phyloP scores from a whole-genome alignment of 1,284 basidiomycete species.

The Puccinia polysora region DNA sequence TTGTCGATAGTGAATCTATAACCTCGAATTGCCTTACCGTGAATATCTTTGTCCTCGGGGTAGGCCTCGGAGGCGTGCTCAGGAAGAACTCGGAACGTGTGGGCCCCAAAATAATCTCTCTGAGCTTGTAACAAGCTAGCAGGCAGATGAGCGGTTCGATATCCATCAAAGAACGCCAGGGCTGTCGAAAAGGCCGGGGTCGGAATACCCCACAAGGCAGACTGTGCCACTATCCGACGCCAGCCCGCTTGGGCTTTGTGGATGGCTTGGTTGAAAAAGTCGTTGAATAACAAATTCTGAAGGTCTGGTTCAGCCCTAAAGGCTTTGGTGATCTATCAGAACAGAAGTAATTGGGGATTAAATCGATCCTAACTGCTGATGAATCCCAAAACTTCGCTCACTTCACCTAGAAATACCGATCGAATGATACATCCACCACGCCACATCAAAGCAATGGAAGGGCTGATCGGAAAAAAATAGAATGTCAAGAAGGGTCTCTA shows the following conservation, averaged over 20 bases:
- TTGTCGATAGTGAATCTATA: constrained; percentile 28
- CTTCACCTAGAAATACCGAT: constrained; percentile 47
- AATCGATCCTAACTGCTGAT: not conserved
- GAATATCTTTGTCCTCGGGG: constrained; percentile 77
- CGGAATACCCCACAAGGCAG: constrained; percentile 94
- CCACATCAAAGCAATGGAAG: constrained; percentile 98
- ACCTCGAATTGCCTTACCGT: constrained; percentile 57
- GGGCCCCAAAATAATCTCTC: constrained; percentile 62
- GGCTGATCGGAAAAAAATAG: constrained; percentile 49
- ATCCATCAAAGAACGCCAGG: constrained; percentile 98
- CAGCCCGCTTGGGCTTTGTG: constrained; percentile 95
- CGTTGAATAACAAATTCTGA: constrained; percentile 90
- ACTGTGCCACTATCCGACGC: constrained; percentile 94
- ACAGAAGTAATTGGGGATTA: not conserved
- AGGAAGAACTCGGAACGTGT: constrained; percentile 86
- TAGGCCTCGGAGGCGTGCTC: constrained; percentile 80
- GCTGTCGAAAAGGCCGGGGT: constrained; percentile 94
- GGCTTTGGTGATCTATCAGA: constrained; percentile 67
- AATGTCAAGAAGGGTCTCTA: constrained; percentile 24
- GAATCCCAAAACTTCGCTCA: not conserved
- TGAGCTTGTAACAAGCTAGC: constrained; percentile 89
- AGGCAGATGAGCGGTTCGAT: constrained; percentile 77
- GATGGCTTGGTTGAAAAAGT: constrained; percentile 94
- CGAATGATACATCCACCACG: constrained; percentile 97
- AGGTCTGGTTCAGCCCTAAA: constrained; percentile 81